Conservation (phyloP, 371 early-diverging fungal species). For the Mucor indicus region DNA sequence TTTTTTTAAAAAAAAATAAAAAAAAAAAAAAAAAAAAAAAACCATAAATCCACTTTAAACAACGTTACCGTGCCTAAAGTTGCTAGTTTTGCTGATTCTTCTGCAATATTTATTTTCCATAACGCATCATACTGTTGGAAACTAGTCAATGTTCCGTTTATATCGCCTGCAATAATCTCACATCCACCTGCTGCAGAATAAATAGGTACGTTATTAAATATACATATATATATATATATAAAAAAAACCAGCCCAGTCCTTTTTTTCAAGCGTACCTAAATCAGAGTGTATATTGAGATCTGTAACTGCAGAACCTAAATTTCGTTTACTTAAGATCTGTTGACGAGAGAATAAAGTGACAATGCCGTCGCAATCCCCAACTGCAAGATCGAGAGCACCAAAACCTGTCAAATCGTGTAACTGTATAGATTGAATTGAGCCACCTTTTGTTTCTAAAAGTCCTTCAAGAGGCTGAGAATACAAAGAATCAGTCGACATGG, state of each 20-base stretch:
- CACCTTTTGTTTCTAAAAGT: conserved; percentile 49
- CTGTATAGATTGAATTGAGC: conserved; percentile 37
- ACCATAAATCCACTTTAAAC: too few relatives aligned
- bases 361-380: conserved; percentile 48
- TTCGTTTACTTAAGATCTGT: conserved; percentile 42
- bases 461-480: conserved; percentile 32
- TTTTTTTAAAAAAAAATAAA: too few relatives aligned
- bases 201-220: not conserved
- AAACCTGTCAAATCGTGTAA: conserved; percentile 47
- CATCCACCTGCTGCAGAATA: conserved; percentile 33
- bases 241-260: not conserved
- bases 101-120: conserved; percentile 43
- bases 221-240: too few relatives aligned
- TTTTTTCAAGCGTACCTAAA: conserved; percentile 13
- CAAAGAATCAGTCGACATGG: not conserved
- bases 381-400: conserved; percentile 39
- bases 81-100: conserved; percentile 34
- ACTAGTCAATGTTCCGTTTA: conserved; percentile 37
- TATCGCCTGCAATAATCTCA: conserved; percentile 47
- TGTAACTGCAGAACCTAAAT: conserved; percentile 34
- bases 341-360: conserved; percentile 46
- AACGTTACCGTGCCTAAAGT: conserved; percentile 20
- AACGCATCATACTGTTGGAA: conserved; percentile 42
- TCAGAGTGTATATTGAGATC: conserved; percentile 37
- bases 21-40: too few relatives aligned